A percentile compares a stretch with the other conserved stretches of the same genome.
Conservation (phyloP, 441 rosid species). For the Adansonia gregorii region DNA sequence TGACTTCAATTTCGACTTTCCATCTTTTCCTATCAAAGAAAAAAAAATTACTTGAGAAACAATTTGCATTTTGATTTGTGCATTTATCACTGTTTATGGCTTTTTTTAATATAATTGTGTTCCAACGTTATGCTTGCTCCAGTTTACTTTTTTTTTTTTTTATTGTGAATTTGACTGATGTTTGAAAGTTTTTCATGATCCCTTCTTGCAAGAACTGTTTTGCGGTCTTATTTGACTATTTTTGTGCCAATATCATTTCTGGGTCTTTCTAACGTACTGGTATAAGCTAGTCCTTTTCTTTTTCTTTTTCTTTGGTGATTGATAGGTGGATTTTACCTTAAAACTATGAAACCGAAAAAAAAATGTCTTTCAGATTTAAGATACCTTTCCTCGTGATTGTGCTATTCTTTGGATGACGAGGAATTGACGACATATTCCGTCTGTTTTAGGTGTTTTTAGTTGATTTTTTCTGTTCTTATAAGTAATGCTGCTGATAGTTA, state of each 20-base stretch:
- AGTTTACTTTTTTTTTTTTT: not conserved
- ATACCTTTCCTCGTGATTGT: not conserved
- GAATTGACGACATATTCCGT: not conserved
- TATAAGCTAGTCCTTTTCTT: not conserved
- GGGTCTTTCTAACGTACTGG: not conserved
- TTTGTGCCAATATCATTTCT: not conserved
- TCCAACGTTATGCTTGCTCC: too few relatives aligned
- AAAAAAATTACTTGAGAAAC: not conserved
- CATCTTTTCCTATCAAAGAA: not conserved
- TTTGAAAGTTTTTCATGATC: not conserved
- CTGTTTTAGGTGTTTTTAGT: not conserved
- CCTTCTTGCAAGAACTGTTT: not conserved
- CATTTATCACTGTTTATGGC: not conserved
- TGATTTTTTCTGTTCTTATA: not conserved
- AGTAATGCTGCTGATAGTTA: not conserved
- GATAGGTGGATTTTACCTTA: not conserved
- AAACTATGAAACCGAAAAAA: not conserved
- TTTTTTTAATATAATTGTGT: not conserved
- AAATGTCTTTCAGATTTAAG: not conserved
- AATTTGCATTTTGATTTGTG: conserved; percentile 18
- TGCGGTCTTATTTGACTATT: not conserved
- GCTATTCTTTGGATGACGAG: not conserved
- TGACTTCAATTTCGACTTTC: not conserved
- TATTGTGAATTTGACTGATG: not conserved
- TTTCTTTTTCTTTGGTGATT: not conserved